Percentiles rank a stretch among this genome's conserved stretches.
phyloP scores from a whole-genome alignment of 192 early-diverging fungal species.

The Coemansia sp. region DNA sequence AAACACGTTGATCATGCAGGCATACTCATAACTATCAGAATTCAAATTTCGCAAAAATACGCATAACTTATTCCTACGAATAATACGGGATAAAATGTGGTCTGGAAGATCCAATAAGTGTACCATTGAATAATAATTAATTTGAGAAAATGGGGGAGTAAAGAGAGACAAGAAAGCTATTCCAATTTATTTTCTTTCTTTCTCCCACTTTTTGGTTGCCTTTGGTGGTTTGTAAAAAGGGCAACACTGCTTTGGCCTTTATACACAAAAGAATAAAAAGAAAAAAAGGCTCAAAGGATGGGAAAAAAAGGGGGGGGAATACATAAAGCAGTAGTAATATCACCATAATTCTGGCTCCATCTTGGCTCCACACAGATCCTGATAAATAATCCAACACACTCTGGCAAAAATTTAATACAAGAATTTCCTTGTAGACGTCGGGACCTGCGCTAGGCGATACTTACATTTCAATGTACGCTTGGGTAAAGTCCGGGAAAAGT shows the following conservation, averaged over 20 bases:
- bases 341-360: not conserved
- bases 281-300: not conserved
- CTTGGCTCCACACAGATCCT: not conserved
- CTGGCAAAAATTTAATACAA: not conserved
- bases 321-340: not conserved
- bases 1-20: not conserved
- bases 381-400: not conserved
- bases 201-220: not conserved
- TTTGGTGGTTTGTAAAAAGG: not conserved
- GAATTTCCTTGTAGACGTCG: conserved; percentile 34
- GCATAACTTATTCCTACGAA: not conserved
- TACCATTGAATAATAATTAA: not conserved
- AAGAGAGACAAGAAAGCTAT: not conserved
- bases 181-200: too few species aligned
- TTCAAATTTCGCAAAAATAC: not conserved
- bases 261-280: not conserved
- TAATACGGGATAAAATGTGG: not conserved
- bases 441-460: conserved; percentile 52
- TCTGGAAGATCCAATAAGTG: not conserved
- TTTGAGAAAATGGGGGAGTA: not conserved
- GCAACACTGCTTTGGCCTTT: too few species aligned
- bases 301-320: not conserved
- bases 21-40: not conserved
- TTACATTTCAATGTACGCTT: conserved; percentile 30
- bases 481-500: conserved; percentile 54